Percentiles rank a stretch among this genome's conserved stretches.
These are phyloP conservation scores for Phytopythium aichiense DNA, from an alignment of 352 stramenopile species.

Conservation along the genomic window DNA sequence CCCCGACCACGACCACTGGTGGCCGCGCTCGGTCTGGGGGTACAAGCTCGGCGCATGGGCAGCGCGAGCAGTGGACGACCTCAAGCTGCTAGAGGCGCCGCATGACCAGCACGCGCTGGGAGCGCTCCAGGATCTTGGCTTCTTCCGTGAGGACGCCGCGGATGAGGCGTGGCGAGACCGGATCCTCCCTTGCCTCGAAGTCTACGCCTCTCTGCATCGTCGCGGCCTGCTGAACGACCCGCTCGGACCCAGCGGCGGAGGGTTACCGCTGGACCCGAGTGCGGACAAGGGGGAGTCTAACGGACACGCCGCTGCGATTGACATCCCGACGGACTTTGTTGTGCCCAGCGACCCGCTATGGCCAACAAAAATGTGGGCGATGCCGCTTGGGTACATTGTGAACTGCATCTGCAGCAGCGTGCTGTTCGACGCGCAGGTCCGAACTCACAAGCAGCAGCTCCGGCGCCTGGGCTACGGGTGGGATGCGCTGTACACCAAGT, in stretches of 20 bases:
- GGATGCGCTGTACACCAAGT: slow-evolving; percentile 57
- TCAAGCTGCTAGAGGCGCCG: slow-evolving; percentile 27
- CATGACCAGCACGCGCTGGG: slow-evolving; percentile 11
- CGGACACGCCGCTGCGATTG: slow-evolving; percentile 9
- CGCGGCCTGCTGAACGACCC: background rate
- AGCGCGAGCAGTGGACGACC: slow-evolving; percentile 15
- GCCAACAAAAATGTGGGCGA: slow-evolving; percentile 31
- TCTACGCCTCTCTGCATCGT: slow-evolving; percentile 21
- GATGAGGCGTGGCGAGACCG: slow-evolving; percentile 28
- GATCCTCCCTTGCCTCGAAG: slow-evolving; percentile 37
- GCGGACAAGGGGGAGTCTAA: background rate
- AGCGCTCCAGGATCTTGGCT: slow-evolving; percentile 37
- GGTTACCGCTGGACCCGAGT: background rate
- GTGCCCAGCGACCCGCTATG: slow-evolving; percentile 48
- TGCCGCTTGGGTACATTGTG: slow-evolving; percentile 56
- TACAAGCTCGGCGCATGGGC: slow-evolving; percentile 67
- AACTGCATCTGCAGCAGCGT: slow-evolving; percentile 31
- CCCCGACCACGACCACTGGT: slow-evolving; percentile 59
- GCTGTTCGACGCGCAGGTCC: slow-evolving; percentile 44
- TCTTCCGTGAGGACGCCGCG: slow-evolving; percentile 28
- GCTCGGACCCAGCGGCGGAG: background rate
- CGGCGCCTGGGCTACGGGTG: slow-evolving; percentile 54
- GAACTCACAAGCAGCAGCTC: slow-evolving; percentile 27
- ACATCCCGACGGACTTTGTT: slow-evolving; percentile 49
- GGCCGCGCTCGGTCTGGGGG: slow-evolving; percentile 77